A percentile compares a stretch with the other conserved stretches of the same genome.
These are phyloP conservation scores for Coemansia sp. DNA, from an alignment of 192 early-diverging fungal genomes.

Conservation along the genomic window DNA sequence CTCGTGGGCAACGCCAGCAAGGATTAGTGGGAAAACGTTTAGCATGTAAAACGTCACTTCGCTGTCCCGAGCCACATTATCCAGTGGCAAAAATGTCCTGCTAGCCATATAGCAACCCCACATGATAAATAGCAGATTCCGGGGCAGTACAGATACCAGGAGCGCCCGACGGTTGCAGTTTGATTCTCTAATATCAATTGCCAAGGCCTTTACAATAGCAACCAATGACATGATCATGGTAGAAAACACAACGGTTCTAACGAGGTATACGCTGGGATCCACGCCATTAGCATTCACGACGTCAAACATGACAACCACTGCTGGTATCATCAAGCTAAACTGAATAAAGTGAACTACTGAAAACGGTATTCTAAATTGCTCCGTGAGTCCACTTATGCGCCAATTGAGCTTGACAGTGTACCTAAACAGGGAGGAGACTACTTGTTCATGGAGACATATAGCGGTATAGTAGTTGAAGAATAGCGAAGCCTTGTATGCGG, in stretches of 20 bases:
- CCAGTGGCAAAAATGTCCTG: slow-evolving; percentile 1
- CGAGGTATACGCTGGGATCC: background rate
- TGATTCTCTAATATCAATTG: background rate
- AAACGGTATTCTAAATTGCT: background rate
- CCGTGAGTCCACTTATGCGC: background rate
- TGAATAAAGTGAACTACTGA: background rate
- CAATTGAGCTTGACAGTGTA: background rate
- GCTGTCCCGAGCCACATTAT: background rate
- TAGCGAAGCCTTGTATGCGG: slow-evolving; percentile 35
- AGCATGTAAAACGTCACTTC: slow-evolving; percentile 16
- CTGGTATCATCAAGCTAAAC: background rate
- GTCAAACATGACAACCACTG: background rate
- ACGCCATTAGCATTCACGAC: background rate
- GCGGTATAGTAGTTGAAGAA: slow-evolving; percentile 27
- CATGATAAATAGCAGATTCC: slow-evolving; percentile 6
- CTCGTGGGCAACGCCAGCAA: slow-evolving; percentile 5
- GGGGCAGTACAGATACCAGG: background rate
- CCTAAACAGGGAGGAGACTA: background rate
- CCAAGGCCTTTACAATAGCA: background rate
- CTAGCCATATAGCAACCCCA: slow-evolving; percentile 15
- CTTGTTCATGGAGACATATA: background rate
- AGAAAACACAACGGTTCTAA: background rate
- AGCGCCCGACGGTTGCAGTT: background rate
- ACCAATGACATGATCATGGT: background rate
- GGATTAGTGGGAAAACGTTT: slow-evolving; percentile 11